Evolutionary conservation across 2,329 filamentous ascomycete genomes (phyloP).

Genomic region (Fusarium pseudonygamai): DNA sequence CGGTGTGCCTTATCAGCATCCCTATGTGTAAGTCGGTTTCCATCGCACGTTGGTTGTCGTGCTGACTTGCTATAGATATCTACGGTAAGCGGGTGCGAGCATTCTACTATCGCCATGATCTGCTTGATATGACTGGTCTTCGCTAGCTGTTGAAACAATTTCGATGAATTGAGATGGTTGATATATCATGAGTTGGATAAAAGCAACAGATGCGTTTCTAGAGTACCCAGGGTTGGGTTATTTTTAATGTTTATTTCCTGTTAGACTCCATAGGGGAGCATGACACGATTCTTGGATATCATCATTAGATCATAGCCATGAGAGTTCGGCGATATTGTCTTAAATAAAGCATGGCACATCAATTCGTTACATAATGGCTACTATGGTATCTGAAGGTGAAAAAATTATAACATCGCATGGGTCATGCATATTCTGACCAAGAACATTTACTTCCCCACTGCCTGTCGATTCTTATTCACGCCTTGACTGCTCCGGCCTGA

Average conservation of each 20-base stretch:
- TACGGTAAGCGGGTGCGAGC: constrained; percentile 81
- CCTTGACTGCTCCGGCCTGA: constrained; percentile 34
- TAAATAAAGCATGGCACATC: neutral
- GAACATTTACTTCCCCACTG: neutral
- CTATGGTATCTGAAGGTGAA: constrained; percentile 2
- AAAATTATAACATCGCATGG: constrained; percentile 3
- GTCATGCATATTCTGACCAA: neutral
- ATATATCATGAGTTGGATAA: constrained; percentile 2
- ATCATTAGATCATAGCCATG: neutral
- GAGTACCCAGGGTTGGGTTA: neutral
- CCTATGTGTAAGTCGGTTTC: constrained; percentile 84
- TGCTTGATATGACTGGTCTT: constrained; percentile 58
- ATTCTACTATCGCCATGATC: constrained; percentile 79
- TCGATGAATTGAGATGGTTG: constrained; percentile 18
- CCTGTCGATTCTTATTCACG: constrained; percentile 8
- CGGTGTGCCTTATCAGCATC: constrained; percentile 77
- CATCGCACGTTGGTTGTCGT: neutral
- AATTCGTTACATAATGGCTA: neutral
- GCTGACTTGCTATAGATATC: constrained; percentile 63
- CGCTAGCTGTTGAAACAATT: constrained; percentile 25
- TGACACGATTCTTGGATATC: neutral
- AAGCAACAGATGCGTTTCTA: neutral
- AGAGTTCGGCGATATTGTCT: neutral
- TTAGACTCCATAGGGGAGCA: neutral
- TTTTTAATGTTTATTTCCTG: constrained; percentile 10